Evolutionary conservation across 2,329 filamentous ascomycete species (phyloP).

Genomic region (Beauveria sp.): DNA sequence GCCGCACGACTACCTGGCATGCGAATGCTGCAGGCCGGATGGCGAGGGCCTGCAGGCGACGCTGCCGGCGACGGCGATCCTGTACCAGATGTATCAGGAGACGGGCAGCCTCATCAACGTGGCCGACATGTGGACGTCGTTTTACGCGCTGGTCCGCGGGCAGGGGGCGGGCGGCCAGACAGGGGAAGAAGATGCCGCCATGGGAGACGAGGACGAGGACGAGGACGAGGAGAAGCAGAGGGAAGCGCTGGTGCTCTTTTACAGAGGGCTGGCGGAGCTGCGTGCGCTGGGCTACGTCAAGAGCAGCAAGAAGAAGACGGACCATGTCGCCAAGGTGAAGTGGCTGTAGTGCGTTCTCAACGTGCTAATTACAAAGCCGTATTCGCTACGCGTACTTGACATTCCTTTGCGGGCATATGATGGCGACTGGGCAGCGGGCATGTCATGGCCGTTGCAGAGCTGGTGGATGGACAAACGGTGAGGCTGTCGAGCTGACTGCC

Average conservation of each 20-base stretch:
- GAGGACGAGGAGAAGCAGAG: conserved; percentile 40
- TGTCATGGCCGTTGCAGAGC: background rate
- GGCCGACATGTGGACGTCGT: conserved; percentile 73
- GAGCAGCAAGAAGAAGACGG: conserved; percentile 80
- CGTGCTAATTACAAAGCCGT: no score
- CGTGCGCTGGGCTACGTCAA: conserved; percentile 82
- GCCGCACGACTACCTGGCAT: conserved; percentile 67
- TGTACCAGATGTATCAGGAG: conserved; percentile 75
- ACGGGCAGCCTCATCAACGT: conserved; percentile 71
- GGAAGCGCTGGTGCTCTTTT: conserved; percentile 67
- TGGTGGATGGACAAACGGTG: background rate
- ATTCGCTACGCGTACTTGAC: no score
- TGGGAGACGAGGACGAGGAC: conserved; percentile 17
- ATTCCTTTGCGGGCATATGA: background rate
- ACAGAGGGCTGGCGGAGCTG: conserved; percentile 76
- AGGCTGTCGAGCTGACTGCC: background rate
- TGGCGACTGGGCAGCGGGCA: background rate
- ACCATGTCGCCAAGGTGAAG: conserved; percentile 86
- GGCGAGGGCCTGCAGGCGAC: conserved; percentile 47
- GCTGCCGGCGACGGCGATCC: conserved; percentile 61
- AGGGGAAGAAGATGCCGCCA: conserved; percentile 23
- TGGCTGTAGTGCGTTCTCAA: conserved; percentile 45
- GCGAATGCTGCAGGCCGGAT: conserved; percentile 56
- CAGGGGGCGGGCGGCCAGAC: conserved; percentile 31
- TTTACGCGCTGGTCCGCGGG: conserved; percentile 52